Conservation (phyloP, 352 stramenopile genomes). For the Phytophthora europaea region DNA sequence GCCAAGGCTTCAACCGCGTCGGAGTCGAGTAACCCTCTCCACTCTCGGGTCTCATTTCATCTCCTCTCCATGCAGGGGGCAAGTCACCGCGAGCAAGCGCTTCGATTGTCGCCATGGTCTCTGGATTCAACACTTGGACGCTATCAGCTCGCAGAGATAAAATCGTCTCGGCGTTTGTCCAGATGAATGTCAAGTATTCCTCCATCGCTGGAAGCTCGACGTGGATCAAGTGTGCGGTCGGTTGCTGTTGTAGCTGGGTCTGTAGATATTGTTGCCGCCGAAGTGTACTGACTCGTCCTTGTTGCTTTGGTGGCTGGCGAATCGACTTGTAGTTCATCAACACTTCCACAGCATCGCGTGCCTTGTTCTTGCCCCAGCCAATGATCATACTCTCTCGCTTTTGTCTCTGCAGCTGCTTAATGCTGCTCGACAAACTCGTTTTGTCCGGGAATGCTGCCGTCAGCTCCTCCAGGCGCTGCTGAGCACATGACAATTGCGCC, state of each 20-base stretch:
- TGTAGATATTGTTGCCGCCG: slow-evolving; percentile 24
- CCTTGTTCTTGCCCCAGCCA: slow-evolving; percentile 40
- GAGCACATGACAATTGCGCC: slow-evolving; percentile 21
- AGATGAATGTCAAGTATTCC: slow-evolving; percentile 52
- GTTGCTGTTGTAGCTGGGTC: slow-evolving; percentile 38
- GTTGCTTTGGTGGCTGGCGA: slow-evolving; percentile 7
- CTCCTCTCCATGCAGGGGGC: slow-evolving; percentile 24
- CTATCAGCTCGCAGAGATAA: slow-evolving; percentile 39
- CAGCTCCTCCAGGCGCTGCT: slow-evolving; percentile 36
- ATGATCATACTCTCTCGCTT: slow-evolving; percentile 50
- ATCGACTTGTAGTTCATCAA: slow-evolving; percentile 9
- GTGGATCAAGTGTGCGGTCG: slow-evolving; percentile 47
- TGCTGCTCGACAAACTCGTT: slow-evolving; percentile 41
- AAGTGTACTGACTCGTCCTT: slow-evolving; percentile 16
- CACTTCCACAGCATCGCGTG: not conserved
- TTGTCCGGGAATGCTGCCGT: slow-evolving; percentile 39
- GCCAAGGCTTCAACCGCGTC: slow-evolving; percentile 30
- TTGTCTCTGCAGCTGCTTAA: slow-evolving; percentile 57
- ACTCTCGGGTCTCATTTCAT: not conserved
- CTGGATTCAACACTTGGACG: slow-evolving; percentile 18
- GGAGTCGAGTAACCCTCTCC: slow-evolving; percentile 38
- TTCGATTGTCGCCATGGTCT: slow-evolving; percentile 30
- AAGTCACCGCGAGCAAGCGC: slow-evolving; percentile 25
- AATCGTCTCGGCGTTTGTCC: slow-evolving; percentile 48
- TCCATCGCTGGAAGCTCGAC: slow-evolving; percentile 66